phyloP scores from a whole-genome alignment of 1,139 yeast genomes.

The Suhomyces taliae region DNA sequence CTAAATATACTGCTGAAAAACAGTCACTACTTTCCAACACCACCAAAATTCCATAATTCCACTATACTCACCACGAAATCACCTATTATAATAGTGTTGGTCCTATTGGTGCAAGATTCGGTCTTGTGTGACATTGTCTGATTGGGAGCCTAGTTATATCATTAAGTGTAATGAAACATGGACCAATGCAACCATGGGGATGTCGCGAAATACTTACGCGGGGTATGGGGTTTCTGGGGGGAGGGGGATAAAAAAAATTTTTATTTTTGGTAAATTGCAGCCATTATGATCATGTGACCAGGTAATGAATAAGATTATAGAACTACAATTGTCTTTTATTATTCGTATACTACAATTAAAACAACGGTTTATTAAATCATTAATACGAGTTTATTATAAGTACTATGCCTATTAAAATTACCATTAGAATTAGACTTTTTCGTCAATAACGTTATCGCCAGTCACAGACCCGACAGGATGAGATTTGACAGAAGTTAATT shows the following conservation, averaged over 20 bases:
- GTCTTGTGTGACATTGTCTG: not conserved
- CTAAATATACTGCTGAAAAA: too few relatives aligned
- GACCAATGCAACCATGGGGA: not conserved
- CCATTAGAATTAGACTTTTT: not conserved
- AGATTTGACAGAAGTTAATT: constrained; percentile 22
- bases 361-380: not conserved
- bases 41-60: too few relatives aligned
- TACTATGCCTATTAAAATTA: not conserved
- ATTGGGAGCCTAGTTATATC: not conserved
- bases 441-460: not conserved
- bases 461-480: not conserved
- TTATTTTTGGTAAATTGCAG: too few relatives aligned
- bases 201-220: not conserved
- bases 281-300: too few relatives aligned
- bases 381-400: not conserved
- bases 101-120: too few relatives aligned
- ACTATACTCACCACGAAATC: too few relatives aligned
- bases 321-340: not conserved
- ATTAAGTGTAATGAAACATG: not conserved
- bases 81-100: too few relatives aligned
- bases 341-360: not conserved
- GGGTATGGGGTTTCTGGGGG: not conserved
- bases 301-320: too few relatives aligned
- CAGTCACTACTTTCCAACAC: too few relatives aligned
- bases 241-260: not conserved